Base-by-base conservation (phyloP, 176 grass and related monocot genomes). In the Oryza australiensis region DNA sequence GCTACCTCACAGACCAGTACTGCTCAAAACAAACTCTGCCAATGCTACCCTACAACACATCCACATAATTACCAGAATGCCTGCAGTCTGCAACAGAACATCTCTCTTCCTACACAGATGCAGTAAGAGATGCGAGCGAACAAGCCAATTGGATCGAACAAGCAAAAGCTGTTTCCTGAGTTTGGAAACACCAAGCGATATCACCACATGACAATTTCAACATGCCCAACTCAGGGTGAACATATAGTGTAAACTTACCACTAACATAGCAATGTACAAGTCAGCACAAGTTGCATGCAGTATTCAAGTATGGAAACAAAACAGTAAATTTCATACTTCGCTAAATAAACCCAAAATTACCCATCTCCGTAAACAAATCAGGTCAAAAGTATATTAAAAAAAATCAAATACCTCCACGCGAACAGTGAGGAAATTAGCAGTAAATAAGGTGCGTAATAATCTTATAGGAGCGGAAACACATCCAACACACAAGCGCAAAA, bases 401-500 rank as follows among this genome's bases (percentile, higher is more conserved):
- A 12, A 71, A 53, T 5, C 12, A 30, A 68, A 55, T 30, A 12
- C 30, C 53, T 66, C 20, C 66, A 55, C 82, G 41, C 18, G 16
- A 35, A 76, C 26, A 81, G 49, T 27, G 13, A 49, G 49, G 27
- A 27, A n/a, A 48, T 53, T 30, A 35, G 65, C 65, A 64, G n/a
- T 37, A 59, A 34, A 38, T 42, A 78, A 34, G 12, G 12, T 53
- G 66, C 55, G n/a, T 35, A 71, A 23, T 72, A 71, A 51, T 41
- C 40, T 71, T 76, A 20, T 46, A 26, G 62, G 16, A 82, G 34
- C 38, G 65, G 65, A 76, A 72, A 82, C 34, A 34, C 30, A 64
- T 66, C 78, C 10, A 12, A 29, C 62, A 37, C 14, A 23, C 22
- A 73, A 73, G 74, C 24, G 38, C 26, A 23, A 45, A 66, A 57